phyloP scores from a whole-genome alignment of 345 rosid species.

The Barbarea vulgaris region DNA sequence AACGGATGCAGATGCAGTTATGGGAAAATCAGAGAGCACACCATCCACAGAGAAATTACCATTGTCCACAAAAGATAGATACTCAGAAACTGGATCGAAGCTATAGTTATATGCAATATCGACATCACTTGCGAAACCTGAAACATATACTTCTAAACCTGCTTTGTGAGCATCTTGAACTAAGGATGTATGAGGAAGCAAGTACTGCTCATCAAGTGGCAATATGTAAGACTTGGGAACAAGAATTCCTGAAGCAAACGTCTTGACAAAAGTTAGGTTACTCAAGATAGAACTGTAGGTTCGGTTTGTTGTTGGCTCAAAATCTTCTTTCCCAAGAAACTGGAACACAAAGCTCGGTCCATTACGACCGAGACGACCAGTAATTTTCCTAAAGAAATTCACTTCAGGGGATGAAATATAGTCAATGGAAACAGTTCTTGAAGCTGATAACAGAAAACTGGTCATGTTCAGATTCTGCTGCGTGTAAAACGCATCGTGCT shows the following conservation, averaged over 20 bases:
- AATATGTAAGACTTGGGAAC: slow-evolving; percentile 74
- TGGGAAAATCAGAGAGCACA: slow-evolving; percentile 74
- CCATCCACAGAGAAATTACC: slow-evolving; percentile 81
- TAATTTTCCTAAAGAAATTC: slow-evolving; percentile 56
- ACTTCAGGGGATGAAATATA: slow-evolving; percentile 83
- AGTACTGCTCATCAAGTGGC: slow-evolving; percentile 55
- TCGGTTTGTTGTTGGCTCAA: slow-evolving; percentile 67
- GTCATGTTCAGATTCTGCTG: slow-evolving; percentile 68
- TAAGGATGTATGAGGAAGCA: slow-evolving; percentile 50
- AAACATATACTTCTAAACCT: slow-evolving; percentile 68
- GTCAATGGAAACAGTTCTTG: slow-evolving; percentile 43
- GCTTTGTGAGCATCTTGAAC: slow-evolving; percentile 78
- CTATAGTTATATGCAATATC: slow-evolving; percentile 66
- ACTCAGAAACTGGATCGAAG: slow-evolving; percentile 72
- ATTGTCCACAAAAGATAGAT: slow-evolving; percentile 60
- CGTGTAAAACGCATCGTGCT: slow-evolving; percentile 62
- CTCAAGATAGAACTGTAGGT: slow-evolving; percentile 60
- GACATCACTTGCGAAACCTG: slow-evolving; percentile 64
- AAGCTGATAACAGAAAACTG: slow-evolving; percentile 50
- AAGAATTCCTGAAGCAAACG: slow-evolving; percentile 87
- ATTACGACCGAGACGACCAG: slow-evolving; percentile 41
- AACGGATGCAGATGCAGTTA: slow-evolving; percentile 63
- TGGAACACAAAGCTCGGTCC: slow-evolving; percentile 57
- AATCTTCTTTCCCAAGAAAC: slow-evolving; percentile 44
- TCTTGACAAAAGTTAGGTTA: slow-evolving; percentile 68